phyloP scores from a whole-genome alignment of 148 eudicot species.

The Diospyros lotus region DNA sequence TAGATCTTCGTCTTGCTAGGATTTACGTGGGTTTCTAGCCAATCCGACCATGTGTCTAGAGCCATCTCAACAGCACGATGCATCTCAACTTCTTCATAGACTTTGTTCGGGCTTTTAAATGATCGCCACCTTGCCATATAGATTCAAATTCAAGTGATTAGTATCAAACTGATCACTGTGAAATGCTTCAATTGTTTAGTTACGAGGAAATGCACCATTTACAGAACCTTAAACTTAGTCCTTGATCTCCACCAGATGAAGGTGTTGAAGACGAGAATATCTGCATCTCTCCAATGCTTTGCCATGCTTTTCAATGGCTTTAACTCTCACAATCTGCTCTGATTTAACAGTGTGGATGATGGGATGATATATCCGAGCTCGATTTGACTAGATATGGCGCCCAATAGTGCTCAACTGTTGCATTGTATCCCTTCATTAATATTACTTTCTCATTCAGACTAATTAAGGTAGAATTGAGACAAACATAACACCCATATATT shows the following conservation, averaged over 20 bases:
- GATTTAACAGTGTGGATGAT: slow-evolving; percentile 25
- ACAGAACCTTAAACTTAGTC: not conserved
- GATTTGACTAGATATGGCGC: slow-evolving; percentile 74
- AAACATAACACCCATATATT: no score
- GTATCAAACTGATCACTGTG: no score
- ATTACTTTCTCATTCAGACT: no score
- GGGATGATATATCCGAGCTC: slow-evolving; percentile 67
- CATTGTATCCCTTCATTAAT: slow-evolving; percentile 54
- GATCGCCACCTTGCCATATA: slow-evolving; percentile 15
- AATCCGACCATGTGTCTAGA: slow-evolving; percentile 20
- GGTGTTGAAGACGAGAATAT: slow-evolving; percentile 61
- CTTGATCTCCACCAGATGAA: slow-evolving; percentile 16
- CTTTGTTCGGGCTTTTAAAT: slow-evolving; percentile 15
- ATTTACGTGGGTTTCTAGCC: slow-evolving; percentile 22
- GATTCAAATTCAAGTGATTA: not conserved
- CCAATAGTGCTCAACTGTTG: slow-evolving; percentile 75
- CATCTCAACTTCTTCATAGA: slow-evolving; percentile 12
- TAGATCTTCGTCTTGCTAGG: slow-evolving; percentile 14
- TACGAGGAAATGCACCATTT: not conserved
- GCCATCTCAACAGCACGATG: slow-evolving; percentile 14
- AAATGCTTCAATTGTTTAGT: not conserved
- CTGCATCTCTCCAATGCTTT: slow-evolving; percentile 60
- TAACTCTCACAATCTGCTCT: slow-evolving; percentile 41
- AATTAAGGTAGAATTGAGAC: no score
- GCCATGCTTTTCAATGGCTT: slow-evolving; percentile 65